These are phyloP conservation scores for Macadamia tetraphylla DNA, from an alignment of 164 flowering plant species.

Conservation along the genomic window DNA sequence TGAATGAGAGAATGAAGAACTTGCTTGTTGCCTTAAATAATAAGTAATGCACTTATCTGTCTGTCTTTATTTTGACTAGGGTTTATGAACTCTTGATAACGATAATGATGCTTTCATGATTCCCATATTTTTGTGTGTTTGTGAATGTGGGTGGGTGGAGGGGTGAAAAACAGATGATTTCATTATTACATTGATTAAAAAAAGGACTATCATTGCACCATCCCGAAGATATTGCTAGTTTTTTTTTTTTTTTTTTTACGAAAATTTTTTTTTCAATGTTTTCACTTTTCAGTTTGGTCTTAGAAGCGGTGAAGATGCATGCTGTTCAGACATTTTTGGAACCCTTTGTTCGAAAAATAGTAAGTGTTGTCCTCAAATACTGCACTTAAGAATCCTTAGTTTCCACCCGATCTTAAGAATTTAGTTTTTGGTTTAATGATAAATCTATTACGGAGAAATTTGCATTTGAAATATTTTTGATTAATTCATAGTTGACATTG, in stretches of 20 bases:
- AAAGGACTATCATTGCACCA: background rate
- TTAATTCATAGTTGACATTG: too few relatives aligned
- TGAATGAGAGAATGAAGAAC: background rate
- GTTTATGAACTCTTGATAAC: too few relatives aligned
- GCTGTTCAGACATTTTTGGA: conserved; percentile 44
- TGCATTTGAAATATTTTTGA: too few relatives aligned
- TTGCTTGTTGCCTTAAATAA: too few relatives aligned
- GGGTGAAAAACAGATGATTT: too few relatives aligned
- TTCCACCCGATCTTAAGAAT: background rate
- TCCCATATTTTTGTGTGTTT: too few relatives aligned
- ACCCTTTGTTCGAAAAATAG: conserved; percentile 42
- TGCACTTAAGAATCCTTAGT: background rate
- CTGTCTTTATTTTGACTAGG: too few relatives aligned
- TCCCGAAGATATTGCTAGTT: background rate
- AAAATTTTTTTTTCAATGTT: conserved; percentile 1
- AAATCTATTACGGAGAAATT: too few relatives aligned
- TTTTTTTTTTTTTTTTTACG: background rate
- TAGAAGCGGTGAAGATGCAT: conserved; percentile 45
- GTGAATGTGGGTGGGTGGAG: too few relatives aligned
- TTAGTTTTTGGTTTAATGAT: background rate
- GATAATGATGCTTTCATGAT: background rate
- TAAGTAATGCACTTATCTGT: too few relatives aligned
- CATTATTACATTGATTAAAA: too few relatives aligned
- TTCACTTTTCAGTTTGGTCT: conserved; percentile 56
- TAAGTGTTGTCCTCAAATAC: conserved; percentile 11